phyloP scores from a whole-genome alignment of 2,329 filamentous ascomycete genomes.

The Ophiosphaerella narmari region DNA sequence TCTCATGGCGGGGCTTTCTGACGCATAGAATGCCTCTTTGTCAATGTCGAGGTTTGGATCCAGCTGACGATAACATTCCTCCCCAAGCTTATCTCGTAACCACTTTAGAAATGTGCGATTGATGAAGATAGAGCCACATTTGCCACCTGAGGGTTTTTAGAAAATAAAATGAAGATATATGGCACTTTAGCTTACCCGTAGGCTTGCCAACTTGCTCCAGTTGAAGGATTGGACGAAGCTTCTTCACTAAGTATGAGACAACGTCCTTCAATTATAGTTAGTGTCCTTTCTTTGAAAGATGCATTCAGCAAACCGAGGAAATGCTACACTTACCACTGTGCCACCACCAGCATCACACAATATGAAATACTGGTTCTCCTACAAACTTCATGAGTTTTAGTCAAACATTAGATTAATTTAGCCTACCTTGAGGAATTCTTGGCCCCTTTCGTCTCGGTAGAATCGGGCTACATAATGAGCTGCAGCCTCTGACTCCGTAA shows the following conservation, averaged over 20 bases:
- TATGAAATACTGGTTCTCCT: conserved; percentile 17
- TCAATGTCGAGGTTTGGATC: conserved; percentile 19
- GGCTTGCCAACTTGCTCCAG: conserved; percentile 17
- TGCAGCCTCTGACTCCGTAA: conserved; percentile 39
- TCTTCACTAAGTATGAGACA: conserved; percentile 22
- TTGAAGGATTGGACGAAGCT: conserved; percentile 16
- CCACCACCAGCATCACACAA: conserved; percentile 25
- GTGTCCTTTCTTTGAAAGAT: no score
- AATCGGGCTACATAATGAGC: conserved; percentile 31
- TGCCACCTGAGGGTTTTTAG: conserved; percentile 8
- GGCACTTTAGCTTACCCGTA: conserved; percentile 8
- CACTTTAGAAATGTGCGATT: conserved; percentile 29
- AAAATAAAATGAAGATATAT: background rate
- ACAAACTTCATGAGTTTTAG: background rate
- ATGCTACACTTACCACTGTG: conserved; percentile 16
- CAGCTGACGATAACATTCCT: conserved; percentile 19
- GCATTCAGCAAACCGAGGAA: no score
- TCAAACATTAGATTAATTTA: background rate
- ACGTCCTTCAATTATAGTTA: conserved; percentile 16
- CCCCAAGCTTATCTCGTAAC: conserved; percentile 23
- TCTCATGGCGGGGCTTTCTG: conserved; percentile 24
- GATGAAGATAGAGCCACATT: conserved; percentile 33
- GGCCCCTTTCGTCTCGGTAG: conserved; percentile 15
- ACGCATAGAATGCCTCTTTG: conserved; percentile 21
- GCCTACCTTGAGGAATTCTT: conserved; percentile 14